Evolutionary conservation across 352 stramenopile species (phyloP), one percentile per base, ranked within the genome.

Genomic region (Phytophthora fragariae): DNA sequence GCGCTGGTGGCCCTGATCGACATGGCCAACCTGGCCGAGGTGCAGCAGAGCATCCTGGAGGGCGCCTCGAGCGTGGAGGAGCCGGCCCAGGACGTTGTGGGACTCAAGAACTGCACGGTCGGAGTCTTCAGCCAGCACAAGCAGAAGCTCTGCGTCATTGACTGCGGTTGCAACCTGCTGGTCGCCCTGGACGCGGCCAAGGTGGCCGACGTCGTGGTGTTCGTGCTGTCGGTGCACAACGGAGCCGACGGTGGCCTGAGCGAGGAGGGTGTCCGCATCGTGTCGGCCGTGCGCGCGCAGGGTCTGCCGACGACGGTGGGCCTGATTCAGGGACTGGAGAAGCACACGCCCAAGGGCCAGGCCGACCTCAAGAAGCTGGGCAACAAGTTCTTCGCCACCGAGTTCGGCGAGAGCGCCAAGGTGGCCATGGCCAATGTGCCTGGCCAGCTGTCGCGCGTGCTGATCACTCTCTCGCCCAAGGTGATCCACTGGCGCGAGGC

Each of bases 271-370:
- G 88, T 98, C 65, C 81, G 87, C 37, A 93, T 98, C 44, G 79
- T 99, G 56, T 95, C 90, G 54, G 93, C 95, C 3, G 81, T 99
- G 54, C 97, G 98, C 60, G 93, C 90, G 12, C 96, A 99, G 69
- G 96, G 97, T 33, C 68, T 98, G 29, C 96, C 95, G 0, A 91
- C 93, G 4, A 90, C 92, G 1, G 85, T 97, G 17, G 92, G 92
- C 14, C 79, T 97, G 24, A 84, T 97, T 59, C 89, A 97, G 65
- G 92, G 92, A 41, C 79, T 97, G 14, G 91, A 97, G 21, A 81
- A 67, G 57, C 85, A 91, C 57, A 80, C 80, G 33, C 31, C 76
- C 57, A 97, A 97, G 76, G 66, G 71, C 17, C 85, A 96, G 75
- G 69, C 53, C 46, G 92, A 97, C 46, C 73, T 95, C 24, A 91